Evolutionary conservation across 2,329 filamentous ascomycete genomes (phyloP), one percentile per base, ranked within the genome.

Genomic region (Calonectria pteridis): DNA sequence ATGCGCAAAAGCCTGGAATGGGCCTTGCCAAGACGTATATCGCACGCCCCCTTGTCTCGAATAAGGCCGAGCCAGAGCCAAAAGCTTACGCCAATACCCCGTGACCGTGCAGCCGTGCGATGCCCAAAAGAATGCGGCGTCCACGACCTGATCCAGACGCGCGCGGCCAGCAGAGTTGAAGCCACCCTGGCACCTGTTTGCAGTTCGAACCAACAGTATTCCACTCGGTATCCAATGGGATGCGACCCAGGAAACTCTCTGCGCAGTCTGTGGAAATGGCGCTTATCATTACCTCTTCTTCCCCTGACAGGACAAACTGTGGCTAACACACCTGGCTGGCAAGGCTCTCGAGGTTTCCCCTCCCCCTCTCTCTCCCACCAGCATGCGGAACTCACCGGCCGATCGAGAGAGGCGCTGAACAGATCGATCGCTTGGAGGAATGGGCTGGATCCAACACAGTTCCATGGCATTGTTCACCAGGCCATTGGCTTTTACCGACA

Each of bases 1-100:
- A 35, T 33, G 33, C 55, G 55, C 55, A 59, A 59, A 59, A 59
- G 55, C 55, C 33, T 28, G 55, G 55, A 62, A 62, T 62, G 55
- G n/a, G 31, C 35, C 26, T 28, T 5, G 16, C 35, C 23, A 28
- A 29, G 33, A 40, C 18, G 23, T 26, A 7, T 7, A 14, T 10
- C 23, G 6, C 55, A 40, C 55, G 18, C 55, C 33, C 33, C 26
- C 55, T 26, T 37, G n/a, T 26, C 55, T 26, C 37, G 55, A 62
- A 62, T 62, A 62, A 37, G 55, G 16, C n/a, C n/a, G 55, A 62
- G 55, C 31, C 35, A 28, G 26, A 40, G 23, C 55, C 26, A 62
- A 62, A 62, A 40, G 33, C 35, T 62, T 62, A 26, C 23, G 6
- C 40, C 14, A 62, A 62, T 62, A 62, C 35, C 55, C 55, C 55